A percentile compares a stretch with the other conserved stretches of the same genome.
Evolutionary conservation across 2,329 filamentous ascomycete species (phyloP).

Genomic region (Trichoderma sp.): DNA sequence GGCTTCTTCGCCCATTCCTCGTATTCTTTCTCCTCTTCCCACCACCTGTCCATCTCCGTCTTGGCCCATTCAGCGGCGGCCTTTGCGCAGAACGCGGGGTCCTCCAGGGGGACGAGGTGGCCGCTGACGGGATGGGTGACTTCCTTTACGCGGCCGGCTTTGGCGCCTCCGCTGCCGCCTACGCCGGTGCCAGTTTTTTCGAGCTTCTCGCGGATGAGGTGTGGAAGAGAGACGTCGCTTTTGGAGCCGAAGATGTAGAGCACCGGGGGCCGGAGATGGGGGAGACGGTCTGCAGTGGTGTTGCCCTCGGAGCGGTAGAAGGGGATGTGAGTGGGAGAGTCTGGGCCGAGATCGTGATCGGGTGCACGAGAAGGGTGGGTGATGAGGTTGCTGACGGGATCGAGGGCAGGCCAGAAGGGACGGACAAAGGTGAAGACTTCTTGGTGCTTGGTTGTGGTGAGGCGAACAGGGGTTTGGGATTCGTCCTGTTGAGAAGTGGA

Average conservation of each 20-base stretch:
- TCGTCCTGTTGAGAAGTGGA: constrained; percentile 18
- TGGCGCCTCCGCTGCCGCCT: constrained; percentile 63
- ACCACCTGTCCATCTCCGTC: constrained; percentile 56
- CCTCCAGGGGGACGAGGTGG: constrained; percentile 83
- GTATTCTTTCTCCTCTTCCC: constrained; percentile 54
- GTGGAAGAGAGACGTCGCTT: constrained; percentile 54
- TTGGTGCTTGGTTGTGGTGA: constrained; percentile 81
- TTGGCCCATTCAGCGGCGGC: constrained; percentile 55
- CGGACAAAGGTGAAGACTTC: constrained; percentile 72
- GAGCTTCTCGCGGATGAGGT: constrained; percentile 56
- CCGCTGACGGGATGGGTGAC: constrained; percentile 63
- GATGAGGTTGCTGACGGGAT: constrained; percentile 36
- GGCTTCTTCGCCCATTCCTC: constrained; percentile 51
- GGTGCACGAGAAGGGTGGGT: constrained; percentile 48
- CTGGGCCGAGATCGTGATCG: constrained; percentile 44
- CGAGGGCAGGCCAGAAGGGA: constrained; percentile 50
- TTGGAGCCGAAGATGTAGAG: constrained; percentile 66
- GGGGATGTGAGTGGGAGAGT: constrained; percentile 41
- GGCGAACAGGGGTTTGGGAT: constrained; percentile 54
- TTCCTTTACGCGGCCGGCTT: constrained; percentile 64
- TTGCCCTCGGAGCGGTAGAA: constrained; percentile 67
- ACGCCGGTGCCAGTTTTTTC: constrained; percentile 60
- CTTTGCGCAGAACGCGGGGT: constrained; percentile 62
- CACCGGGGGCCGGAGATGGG: constrained; percentile 59
- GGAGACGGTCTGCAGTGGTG: constrained; percentile 54